These are phyloP conservation scores for Nematocida sp. DNA, from an alignment of 371 early-diverging fungal species.

Conservation along the genomic window DNA sequence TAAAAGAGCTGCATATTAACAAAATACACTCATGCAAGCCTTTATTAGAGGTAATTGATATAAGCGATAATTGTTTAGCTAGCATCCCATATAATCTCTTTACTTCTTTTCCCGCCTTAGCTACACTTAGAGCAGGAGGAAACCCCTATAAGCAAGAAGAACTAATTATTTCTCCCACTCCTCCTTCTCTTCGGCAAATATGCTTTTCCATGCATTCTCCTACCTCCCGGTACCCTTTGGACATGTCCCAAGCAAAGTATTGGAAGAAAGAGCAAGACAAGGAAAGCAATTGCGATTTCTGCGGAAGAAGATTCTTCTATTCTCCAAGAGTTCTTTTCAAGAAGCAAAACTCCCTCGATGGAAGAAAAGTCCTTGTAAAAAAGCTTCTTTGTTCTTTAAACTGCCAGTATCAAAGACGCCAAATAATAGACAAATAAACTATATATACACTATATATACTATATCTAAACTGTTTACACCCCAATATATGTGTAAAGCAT, in stretches of 20 bases:
- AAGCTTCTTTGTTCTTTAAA: constrained; percentile 41
- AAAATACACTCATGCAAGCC: constrained; percentile 6
- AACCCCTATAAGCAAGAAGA: constrained; percentile 59
- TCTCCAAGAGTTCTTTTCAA: constrained; percentile 51
- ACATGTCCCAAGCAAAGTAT: neutral
- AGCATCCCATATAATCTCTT: constrained; percentile 64
- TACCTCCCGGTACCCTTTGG: neutral
- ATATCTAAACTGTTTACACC: too few species aligned
- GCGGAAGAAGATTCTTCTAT: constrained; percentile 57
- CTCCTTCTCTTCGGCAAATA: constrained; percentile 50
- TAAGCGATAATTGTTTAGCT: constrained; percentile 49
- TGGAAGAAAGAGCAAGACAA: constrained; percentile 34
- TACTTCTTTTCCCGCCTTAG: constrained; percentile 56
- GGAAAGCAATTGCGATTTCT: constrained; percentile 60
- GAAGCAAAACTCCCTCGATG: constrained; percentile 44
- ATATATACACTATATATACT: too few species aligned
- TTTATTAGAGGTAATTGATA: constrained; percentile 59
- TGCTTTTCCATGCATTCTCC: constrained; percentile 39
- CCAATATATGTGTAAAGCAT: too few species aligned
- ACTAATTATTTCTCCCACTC: constrained; percentile 13
- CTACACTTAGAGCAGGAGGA: constrained; percentile 57
- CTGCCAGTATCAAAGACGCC: constrained; percentile 23
- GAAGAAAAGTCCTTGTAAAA: constrained; percentile 40
- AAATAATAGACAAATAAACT: neutral
- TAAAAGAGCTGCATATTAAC: constrained; percentile 55